Percentiles rank a stretch among this genome's conserved stretches.
Conservation (phyloP, 139 green algal genomes). For the Coelastrella sp. region DNA sequence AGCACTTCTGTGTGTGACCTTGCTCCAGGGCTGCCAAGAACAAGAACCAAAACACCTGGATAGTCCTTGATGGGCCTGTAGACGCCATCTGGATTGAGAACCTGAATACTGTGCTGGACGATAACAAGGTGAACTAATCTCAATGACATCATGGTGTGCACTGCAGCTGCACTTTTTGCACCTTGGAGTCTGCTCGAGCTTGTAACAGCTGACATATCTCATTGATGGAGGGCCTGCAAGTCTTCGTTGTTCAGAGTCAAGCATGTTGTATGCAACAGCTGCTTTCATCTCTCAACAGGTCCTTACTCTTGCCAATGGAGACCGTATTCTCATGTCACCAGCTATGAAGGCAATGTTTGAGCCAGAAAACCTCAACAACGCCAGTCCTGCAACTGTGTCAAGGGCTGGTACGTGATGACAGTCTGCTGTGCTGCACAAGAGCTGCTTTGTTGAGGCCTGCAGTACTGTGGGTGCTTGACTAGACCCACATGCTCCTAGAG, state of each 20-base stretch:
- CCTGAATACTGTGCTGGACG: constrained; percentile 97
- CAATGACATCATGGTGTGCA: neutral
- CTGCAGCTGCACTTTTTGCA: no score
- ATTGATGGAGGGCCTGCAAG: no score
- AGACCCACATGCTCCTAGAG: no score
- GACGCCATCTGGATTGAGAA: constrained; percentile 99
- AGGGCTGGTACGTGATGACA: constrained; percentile 64
- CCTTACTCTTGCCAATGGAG: constrained; percentile 96
- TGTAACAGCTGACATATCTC: no score
- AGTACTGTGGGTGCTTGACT: no score
- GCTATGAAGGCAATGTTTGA: constrained; percentile 96
- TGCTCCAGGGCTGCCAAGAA: constrained; percentile 76
- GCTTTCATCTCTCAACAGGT: no score
- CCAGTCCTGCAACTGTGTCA: constrained; percentile 94
- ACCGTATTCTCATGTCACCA: constrained; percentile 94
- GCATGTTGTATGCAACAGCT: no score
- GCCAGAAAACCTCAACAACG: constrained; percentile 95
- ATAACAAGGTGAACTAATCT: constrained; percentile 86
- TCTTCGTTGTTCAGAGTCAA: no score
- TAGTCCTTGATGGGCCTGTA: constrained; percentile 96
- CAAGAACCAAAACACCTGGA: constrained; percentile 96
- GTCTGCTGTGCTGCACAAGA: neutral
- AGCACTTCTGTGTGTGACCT: neutral
- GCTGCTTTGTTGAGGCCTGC: no score
- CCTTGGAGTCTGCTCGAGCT: no score